A percentile compares a stretch with the other conserved stretches of the same genome.
Conservation (phyloP, 305 asterid species). For the Ajuga reptans region DNA sequence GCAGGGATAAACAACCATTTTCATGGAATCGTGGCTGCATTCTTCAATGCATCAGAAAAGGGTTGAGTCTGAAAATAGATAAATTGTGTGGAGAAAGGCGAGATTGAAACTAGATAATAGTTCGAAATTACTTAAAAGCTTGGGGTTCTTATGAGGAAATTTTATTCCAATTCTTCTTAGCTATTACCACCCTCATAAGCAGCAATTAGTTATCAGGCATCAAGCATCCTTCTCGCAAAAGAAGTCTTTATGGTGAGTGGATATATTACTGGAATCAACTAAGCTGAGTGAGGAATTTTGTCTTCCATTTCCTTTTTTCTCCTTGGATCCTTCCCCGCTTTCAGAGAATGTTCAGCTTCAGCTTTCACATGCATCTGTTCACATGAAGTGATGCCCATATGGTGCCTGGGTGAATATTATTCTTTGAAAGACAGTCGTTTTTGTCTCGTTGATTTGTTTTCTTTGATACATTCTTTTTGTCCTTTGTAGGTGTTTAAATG, state of each 20-base stretch:
- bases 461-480: background rate
- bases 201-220: background rate
- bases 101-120: background rate
- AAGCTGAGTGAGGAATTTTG: background rate
- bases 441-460: background rate
- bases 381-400: background rate
- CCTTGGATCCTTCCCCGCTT: background rate
- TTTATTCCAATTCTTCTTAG: background rate
- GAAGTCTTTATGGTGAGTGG: background rate
- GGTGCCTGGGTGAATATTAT: background rate
- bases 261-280: background rate
- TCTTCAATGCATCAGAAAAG: background rate
- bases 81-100: background rate
- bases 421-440: background rate
- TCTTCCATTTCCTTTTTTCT: background rate
- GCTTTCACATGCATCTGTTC: background rate
- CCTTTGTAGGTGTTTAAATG: background rate
- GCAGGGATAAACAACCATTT: background rate
- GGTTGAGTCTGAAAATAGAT: constrained; percentile 2
- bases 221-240: background rate
- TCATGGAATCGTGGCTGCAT: background rate
- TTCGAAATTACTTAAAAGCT: background rate
- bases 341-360: background rate
- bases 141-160: background rate
- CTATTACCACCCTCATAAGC: background rate